phyloP scores from a whole-genome alignment of 2,329 filamentous ascomycete species.

The Sporothrix inflata region DNA sequence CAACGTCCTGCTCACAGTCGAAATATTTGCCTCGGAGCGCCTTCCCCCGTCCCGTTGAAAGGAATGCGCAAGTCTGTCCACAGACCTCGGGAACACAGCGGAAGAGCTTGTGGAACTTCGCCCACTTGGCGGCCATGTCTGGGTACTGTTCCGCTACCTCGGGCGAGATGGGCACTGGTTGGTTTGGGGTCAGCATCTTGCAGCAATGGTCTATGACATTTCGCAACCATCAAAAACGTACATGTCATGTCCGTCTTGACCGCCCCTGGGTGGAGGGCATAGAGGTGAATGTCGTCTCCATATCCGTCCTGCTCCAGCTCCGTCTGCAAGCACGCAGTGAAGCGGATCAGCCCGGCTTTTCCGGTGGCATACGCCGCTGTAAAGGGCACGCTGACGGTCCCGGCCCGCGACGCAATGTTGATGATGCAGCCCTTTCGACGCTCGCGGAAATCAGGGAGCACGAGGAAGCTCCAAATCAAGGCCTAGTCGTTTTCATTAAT shows the following conservation, averaged over 20 bases:
- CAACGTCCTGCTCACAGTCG: conserved; percentile 6
- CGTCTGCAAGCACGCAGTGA: not conserved
- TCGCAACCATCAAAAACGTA: too few species aligned
- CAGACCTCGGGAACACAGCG: not conserved
- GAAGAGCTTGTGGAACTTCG: not conserved
- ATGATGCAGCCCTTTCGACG: not conserved
- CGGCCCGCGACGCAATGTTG: not conserved
- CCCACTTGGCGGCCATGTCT: not conserved
- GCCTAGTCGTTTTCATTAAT: not conserved
- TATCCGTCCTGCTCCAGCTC: not conserved
- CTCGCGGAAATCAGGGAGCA: not conserved
- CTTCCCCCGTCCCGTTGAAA: not conserved
- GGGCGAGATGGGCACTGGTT: not conserved
- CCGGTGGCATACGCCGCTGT: not conserved
- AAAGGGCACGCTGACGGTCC: not conserved
- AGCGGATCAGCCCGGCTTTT: not conserved
- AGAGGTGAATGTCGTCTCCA: not conserved
- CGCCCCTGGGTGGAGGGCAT: not conserved
- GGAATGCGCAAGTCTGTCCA: not conserved
- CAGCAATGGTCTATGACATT: too few species aligned
- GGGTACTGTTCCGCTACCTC: not conserved
- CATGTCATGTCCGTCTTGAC: conserved; percentile 5
- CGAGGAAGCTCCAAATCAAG: not conserved
- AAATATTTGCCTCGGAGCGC: not conserved
- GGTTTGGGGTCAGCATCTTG: not conserved